These are phyloP conservation scores for Clitocybe nebularis DNA, from an alignment of 1,284 basidiomycete species.

Conservation along the genomic window DNA sequence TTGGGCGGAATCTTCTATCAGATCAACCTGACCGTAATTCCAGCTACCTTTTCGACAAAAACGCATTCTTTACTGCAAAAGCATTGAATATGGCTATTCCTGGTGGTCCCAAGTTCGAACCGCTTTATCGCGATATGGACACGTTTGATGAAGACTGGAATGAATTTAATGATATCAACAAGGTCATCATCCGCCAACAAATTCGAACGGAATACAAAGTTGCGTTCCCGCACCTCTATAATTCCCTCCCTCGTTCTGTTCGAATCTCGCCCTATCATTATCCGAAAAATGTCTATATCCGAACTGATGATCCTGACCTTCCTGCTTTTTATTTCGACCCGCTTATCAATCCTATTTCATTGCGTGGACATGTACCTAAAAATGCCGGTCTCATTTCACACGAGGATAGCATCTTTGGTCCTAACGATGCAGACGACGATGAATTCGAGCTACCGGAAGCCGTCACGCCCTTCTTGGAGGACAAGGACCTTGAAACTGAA, in stretches of 20 bases:
- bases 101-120: slow-evolving; percentile 98
- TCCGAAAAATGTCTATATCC: slow-evolving; percentile 98
- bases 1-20: slow-evolving; percentile 90
- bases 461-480: slow-evolving; percentile 80
- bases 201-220: slow-evolving; percentile 99
- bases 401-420: slow-evolving; percentile 90
- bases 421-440: slow-evolving; percentile 80
- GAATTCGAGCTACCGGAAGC: slow-evolving; percentile 86
- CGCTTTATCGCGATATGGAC: slow-evolving; percentile 92
- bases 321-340: slow-evolving; percentile 99
- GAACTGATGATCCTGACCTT: slow-evolving; percentile 97
- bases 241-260: slow-evolving; percentile 95
- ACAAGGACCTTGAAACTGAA: slow-evolving; percentile 84
- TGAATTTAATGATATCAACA: slow-evolving; percentile 99
- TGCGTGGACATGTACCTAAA: slow-evolving; percentile 81
- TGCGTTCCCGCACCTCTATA: slow-evolving; percentile 98
- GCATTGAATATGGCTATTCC: slow-evolving; percentile 98
- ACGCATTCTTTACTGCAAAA: slow-evolving; percentile 97
- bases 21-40: slow-evolving; percentile 90
- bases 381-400: slow-evolving; percentile 82
- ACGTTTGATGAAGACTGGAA: slow-evolving; percentile 99
- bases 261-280: slow-evolving; percentile 90
- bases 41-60: slow-evolving; percentile 95
- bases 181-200: slow-evolving; percentile 98
- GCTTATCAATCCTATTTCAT: slow-evolving; percentile 93